Evolutionary conservation across 2,329 filamentous ascomycete genomes (phyloP).

Genomic region (Amauroascus niger): DNA sequence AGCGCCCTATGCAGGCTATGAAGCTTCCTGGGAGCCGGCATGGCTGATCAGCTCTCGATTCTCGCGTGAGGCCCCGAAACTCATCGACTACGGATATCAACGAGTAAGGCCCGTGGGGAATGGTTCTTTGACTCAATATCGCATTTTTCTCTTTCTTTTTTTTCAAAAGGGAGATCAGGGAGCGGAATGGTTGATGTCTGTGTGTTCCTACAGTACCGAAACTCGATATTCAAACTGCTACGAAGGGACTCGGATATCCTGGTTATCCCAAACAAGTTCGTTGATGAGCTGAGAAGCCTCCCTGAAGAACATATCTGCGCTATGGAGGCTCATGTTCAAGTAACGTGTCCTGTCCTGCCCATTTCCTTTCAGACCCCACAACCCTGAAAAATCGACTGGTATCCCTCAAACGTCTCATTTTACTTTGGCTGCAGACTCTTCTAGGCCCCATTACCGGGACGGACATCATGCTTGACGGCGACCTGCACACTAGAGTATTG

Average conservation of each 20-base stretch:
- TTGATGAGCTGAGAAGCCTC: slow-evolving; percentile 20
- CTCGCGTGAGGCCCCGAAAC: not conserved
- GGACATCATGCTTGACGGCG: slow-evolving; percentile 3
- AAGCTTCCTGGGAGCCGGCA: slow-evolving; percentile 6
- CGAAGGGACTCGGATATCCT: slow-evolving; percentile 18
- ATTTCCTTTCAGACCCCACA: too few species aligned
- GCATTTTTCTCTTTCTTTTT: too few species aligned
- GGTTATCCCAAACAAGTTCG: slow-evolving; percentile 22
- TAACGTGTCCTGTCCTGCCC: too few species aligned
- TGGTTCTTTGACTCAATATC: too few species aligned
- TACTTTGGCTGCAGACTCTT: too few species aligned
- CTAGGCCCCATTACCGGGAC: slow-evolving; percentile 3
- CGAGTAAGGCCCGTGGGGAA: not conserved
- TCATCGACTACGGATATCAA: slow-evolving; percentile 8
- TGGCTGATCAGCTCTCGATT: slow-evolving; percentile 5
- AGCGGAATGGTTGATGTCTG: not conserved
- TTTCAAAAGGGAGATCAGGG: too few species aligned
- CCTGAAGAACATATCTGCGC: slow-evolving; percentile 18
- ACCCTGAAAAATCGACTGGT: too few species aligned
- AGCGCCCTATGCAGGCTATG: slow-evolving; percentile 9
- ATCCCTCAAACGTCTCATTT: too few species aligned
- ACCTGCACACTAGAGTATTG: slow-evolving; percentile 7
- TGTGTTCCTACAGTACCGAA: slow-evolving; percentile 11
- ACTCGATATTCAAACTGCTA: slow-evolving; percentile 14
- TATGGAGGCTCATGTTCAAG: slow-evolving; percentile 19